Base-by-base conservation (phyloP, 768 basidiomycete genomes). In the Leucosporidium yakuticum region DNA sequence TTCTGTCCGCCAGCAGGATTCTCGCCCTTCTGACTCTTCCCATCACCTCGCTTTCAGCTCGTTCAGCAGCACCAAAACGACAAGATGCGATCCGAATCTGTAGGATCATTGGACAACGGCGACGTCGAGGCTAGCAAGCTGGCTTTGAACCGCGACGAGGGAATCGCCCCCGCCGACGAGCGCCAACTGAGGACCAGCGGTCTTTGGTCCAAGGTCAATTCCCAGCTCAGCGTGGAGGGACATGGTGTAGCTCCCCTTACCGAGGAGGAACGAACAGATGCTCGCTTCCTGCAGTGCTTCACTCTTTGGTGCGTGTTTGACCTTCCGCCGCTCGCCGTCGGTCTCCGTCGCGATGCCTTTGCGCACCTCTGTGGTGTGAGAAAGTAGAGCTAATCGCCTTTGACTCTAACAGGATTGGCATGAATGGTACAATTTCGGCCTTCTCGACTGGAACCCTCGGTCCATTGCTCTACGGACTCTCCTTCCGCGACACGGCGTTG, bases 401-500 rank as follows among this genome's bases (percentile, higher is more conserved):
- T 27, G 23, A 11, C 23, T n/a, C 27, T 23, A 2, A 21, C 44
- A 69, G 69, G 69, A 48, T 69, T 48, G 64, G 62, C 4, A 73
- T 73, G 71, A 73, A 73, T 50, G 56, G 62, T 2, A 73, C 71
- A 0, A 63, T 66, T 36, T 53, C 67, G 8, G 87, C 85, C 0
- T 87, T 88, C 74, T 87, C 86, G 61, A 80, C 85, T 4, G 88
- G 88, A 17, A 84, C 86, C 0, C 80, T 89, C 6, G 88, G 87
- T 0, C 88, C 88, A 6, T 76, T 83, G 25, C 82, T 83, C 47
- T 89, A 84, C 64, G 83, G 82, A 8, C 81, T 89, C 17, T 82
- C 85, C 3, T 78, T 87, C 55, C 83, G 85, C 5, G 65, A 87
- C 71, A 82, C 86, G 12, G 86, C 84, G 72, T 79, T 89, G 1